phyloP scores from a whole-genome alignment of 371 early-diverging fungal genomes.

The Mucor lusitanicus region DNA sequence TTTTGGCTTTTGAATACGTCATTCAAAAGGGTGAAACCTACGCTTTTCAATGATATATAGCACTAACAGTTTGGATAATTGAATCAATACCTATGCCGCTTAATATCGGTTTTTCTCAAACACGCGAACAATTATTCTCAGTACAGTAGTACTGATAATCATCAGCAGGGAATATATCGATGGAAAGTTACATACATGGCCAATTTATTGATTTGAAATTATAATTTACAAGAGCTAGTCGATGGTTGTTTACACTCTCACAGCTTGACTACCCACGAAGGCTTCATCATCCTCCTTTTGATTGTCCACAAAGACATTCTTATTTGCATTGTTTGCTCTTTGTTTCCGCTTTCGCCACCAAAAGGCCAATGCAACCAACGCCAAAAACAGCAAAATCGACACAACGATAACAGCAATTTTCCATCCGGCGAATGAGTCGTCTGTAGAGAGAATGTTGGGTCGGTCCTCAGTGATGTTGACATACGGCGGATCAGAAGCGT shows the following conservation, averaged over 20 bases:
- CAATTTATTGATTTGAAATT: not conserved
- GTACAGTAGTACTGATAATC: too few species aligned
- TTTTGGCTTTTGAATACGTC: too few species aligned
- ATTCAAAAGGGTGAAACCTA: too few species aligned
- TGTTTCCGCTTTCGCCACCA: constrained; percentile 1
- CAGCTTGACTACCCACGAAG: not conserved
- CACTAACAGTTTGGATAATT: too few species aligned
- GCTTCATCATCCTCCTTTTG: not conserved
- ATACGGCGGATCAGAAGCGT: constrained; percentile 54
- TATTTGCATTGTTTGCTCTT: not conserved
- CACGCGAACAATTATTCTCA: too few species aligned
- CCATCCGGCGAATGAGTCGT: constrained; percentile 24
- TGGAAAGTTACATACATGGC: not conserved
- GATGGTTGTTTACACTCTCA: not conserved
- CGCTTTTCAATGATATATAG: too few species aligned
- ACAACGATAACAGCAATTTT: constrained; percentile 44
- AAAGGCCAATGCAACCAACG: not conserved
- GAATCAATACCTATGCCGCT: too few species aligned
- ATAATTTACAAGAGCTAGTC: not conserved
- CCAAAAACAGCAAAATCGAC: constrained; percentile 1
- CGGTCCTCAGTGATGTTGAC: constrained; percentile 37
- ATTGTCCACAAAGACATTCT: not conserved
- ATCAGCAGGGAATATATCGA: too few species aligned
- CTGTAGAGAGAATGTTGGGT: constrained; percentile 16
- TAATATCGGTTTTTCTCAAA: too few species aligned